These are phyloP conservation scores for Bretschneidera sinensis DNA, from an alignment of 345 rosid genomes.

Conservation along the genomic window DNA sequence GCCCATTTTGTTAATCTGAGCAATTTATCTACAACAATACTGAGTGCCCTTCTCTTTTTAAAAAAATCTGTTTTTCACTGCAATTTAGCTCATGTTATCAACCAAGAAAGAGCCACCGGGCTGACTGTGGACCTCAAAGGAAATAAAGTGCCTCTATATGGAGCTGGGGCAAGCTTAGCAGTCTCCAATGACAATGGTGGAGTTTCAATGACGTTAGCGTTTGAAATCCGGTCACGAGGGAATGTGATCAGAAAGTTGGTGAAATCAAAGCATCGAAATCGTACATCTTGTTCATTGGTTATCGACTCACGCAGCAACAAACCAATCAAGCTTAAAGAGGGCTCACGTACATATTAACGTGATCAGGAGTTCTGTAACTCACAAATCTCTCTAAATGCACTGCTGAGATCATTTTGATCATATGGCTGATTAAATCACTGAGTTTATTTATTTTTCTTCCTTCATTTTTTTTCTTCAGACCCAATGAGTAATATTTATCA, in stretches of 20 bases:
- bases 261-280: slow-evolving; percentile 48
- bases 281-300: slow-evolving; percentile 48
- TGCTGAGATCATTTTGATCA: too few relatives aligned
- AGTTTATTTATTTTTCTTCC: too few relatives aligned
- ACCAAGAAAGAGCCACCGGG: slow-evolving; percentile 64
- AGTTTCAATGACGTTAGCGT: slow-evolving; percentile 54
- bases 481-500: neutral
- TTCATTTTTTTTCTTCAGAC: neutral
- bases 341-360: slow-evolving; percentile 33
- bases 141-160: slow-evolving; percentile 62
- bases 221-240: slow-evolving; percentile 58
- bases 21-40: too few relatives aligned
- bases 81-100: slow-evolving; percentile 40
- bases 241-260: slow-evolving; percentile 78
- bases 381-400: too few relatives aligned
- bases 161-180: slow-evolving; percentile 60
- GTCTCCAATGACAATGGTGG: slow-evolving; percentile 31
- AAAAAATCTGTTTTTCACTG: neutral
- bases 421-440: neutral
- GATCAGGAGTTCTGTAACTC: too few relatives aligned
- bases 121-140: slow-evolving; percentile 41
- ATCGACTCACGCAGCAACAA: slow-evolving; percentile 44
- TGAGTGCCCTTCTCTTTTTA: too few relatives aligned
- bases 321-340: slow-evolving; percentile 42
- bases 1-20: too few relatives aligned